These are phyloP conservation scores for Zasmidium angulare DNA, from an alignment of 2,329 filamentous ascomycete genomes.

Conservation along the genomic window DNA sequence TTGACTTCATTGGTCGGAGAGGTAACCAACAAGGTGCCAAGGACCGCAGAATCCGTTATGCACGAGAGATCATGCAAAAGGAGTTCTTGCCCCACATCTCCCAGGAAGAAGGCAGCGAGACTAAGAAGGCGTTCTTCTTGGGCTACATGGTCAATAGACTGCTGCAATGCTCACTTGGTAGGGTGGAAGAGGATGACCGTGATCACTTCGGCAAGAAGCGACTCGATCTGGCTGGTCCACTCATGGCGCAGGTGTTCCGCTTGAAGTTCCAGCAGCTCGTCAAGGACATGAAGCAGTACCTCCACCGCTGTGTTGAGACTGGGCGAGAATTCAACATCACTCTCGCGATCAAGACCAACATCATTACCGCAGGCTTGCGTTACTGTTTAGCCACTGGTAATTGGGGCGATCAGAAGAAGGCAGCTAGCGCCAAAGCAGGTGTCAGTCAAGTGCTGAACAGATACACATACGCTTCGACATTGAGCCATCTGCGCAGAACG, in stretches of 20 bases:
- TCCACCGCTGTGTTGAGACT: constrained; percentile 88
- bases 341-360: constrained; percentile 85
- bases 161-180: constrained; percentile 86
- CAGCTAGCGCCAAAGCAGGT: constrained; percentile 88
- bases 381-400: constrained; percentile 97
- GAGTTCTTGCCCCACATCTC: constrained; percentile 96
- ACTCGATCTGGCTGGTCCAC: constrained; percentile 87
- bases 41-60: constrained; percentile 88
- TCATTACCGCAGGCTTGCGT: constrained; percentile 89
- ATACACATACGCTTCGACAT: constrained; percentile 93
- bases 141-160: constrained; percentile 99
- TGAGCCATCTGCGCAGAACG: constrained; percentile 94
- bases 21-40: constrained; percentile 73
- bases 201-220: constrained; percentile 99
- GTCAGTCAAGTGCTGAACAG: constrained; percentile 97
- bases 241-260: constrained; percentile 95
- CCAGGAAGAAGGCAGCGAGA: constrained; percentile 90
- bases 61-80: constrained; percentile 92
- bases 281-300: constrained; percentile 84
- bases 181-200: constrained; percentile 91
- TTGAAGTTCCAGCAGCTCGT: constrained; percentile 88
- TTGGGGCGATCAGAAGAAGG: constrained; percentile 99
- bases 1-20: constrained; percentile 94
- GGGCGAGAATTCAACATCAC: constrained; percentile 87
- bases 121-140: constrained; percentile 94